Evolutionary conservation across 768 basidiomycete genomes (phyloP), one percentile per base, ranked within the genome.

Genomic region (Suillus sp.): DNA sequence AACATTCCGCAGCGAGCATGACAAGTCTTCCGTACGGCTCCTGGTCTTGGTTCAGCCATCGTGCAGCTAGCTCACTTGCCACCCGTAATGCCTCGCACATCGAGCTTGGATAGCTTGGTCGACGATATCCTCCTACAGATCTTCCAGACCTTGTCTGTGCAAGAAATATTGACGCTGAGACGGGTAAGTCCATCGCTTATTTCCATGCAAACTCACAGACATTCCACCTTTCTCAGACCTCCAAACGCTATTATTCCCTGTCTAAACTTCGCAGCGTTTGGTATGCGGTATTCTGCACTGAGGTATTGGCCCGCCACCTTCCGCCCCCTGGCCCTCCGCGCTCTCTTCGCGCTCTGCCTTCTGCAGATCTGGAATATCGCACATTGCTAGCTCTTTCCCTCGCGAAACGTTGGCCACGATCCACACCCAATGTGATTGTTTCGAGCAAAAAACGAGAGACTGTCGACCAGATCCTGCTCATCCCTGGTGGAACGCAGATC

Each of bases 401-500:
- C 11, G 60, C 72, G n/a, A 60, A 32, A 3, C 40, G 53, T 18
- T 73, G 72, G 72, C 66, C 72, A 13, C 65, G 65, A 0, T 34
- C 72, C 40, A 63, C 65, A 34, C 59, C 74, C 0, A 57, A 48
- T 1, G 56, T 62, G 37, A 54, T 74, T 13, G 60, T 64, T 13
- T 66, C 66, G 32, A 65, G 20, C 50, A 11, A 42, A n/a, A 14
- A 27, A 0, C 47, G 54, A 20, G 48, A 48, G 1, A 64, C 57
- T 2, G 70, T 73, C 14, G 72, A 73, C 56, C 72, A 73, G 43
- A 74, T 73, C 34, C 43, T 73, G 45, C 68, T 73, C 34, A 59
- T 73, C 20, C 65, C 60, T 1, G 72, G 72, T 2, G 72, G 74
- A 45, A 63, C 64, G 2, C 74, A 73, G 51, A 9, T 75, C 0